These are phyloP conservation scores for Colletotrichum sp. DNA, from an alignment of 2,329 filamentous ascomycete species.

Conservation along the genomic window DNA sequence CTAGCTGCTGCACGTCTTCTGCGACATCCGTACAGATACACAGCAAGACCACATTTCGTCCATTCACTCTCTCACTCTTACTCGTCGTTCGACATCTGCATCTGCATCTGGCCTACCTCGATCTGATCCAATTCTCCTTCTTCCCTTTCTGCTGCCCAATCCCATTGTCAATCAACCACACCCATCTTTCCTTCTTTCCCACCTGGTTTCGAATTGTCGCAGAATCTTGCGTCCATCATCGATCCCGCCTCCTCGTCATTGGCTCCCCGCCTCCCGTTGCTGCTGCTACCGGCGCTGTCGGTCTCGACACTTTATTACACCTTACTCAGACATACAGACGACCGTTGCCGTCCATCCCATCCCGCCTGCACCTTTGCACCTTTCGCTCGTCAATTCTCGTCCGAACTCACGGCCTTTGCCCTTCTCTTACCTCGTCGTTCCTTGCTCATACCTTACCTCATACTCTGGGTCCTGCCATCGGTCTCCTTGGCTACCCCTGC, in stretches of 20 bases:
- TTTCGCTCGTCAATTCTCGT: constrained; percentile 7
- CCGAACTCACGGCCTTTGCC: constrained; percentile 6
- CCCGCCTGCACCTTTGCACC: not conserved
- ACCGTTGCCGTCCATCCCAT: not conserved
- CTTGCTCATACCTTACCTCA: constrained; percentile 16
- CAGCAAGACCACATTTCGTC: not conserved
- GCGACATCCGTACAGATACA: not conserved
- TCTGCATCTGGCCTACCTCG: not conserved
- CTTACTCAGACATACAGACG: not conserved
- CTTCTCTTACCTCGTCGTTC: not conserved
- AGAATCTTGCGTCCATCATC: not conserved
- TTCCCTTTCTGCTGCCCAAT: not conserved
- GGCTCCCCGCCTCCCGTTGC: not conserved
- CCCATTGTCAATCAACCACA: not conserved
- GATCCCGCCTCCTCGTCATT: not conserved
- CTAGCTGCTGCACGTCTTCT: not conserved
- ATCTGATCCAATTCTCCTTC: not conserved
- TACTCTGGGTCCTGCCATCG: constrained; percentile 17
- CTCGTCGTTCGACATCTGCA: not conserved
- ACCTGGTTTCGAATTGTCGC: not conserved
- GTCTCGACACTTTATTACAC: not conserved
- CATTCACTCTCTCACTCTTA: not conserved
- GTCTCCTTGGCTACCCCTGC: constrained; percentile 15
- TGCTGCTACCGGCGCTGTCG: not conserved
- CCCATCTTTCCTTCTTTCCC: constrained; percentile 2